These are phyloP conservation scores for Termitomyces sp. DNA, from an alignment of 1,284 basidiomycete species.

Conservation along the genomic window DNA sequence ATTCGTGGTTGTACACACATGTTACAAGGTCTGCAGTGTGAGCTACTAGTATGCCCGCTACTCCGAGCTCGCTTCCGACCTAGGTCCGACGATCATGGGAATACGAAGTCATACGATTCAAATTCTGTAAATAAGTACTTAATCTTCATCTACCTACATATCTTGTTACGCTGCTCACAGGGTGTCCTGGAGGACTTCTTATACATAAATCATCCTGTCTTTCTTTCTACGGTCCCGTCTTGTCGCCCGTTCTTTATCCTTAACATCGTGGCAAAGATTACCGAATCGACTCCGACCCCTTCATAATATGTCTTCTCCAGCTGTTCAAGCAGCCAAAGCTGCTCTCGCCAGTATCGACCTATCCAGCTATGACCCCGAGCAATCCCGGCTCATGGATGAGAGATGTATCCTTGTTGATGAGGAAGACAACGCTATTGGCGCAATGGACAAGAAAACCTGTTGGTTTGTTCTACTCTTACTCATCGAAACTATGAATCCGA, in stretches of 20 bases:
- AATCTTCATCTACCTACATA: background rate
- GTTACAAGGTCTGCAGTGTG: too few species aligned
- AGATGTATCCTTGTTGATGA: conserved; percentile 94
- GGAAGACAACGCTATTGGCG: conserved; percentile 84
- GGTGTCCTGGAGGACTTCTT: background rate
- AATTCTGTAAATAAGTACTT: conserved; percentile 3
- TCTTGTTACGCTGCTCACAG: background rate
- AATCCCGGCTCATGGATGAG: conserved; percentile 94
- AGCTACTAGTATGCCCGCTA: too few species aligned
- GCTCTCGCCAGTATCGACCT: conserved; percentile 69
- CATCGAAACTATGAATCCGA: background rate
- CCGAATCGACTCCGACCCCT: conserved; percentile 16
- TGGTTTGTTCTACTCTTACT: conserved; percentile 27
- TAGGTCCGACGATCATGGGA: background rate
- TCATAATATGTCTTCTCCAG: conserved; percentile 47
- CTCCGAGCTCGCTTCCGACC: too few species aligned
- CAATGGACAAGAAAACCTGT: conserved; percentile 97
- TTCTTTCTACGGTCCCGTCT: background rate
- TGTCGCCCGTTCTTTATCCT: background rate
- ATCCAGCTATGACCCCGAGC: conserved; percentile 73
- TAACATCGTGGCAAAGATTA: background rate
- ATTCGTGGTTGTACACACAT: background rate
- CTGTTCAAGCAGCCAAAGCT: conserved; percentile 54
- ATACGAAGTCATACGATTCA: background rate
- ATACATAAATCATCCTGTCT: background rate